Base-by-base conservation (phyloP, 441 rosid genomes). In the Corymbia citriodora region DNA sequence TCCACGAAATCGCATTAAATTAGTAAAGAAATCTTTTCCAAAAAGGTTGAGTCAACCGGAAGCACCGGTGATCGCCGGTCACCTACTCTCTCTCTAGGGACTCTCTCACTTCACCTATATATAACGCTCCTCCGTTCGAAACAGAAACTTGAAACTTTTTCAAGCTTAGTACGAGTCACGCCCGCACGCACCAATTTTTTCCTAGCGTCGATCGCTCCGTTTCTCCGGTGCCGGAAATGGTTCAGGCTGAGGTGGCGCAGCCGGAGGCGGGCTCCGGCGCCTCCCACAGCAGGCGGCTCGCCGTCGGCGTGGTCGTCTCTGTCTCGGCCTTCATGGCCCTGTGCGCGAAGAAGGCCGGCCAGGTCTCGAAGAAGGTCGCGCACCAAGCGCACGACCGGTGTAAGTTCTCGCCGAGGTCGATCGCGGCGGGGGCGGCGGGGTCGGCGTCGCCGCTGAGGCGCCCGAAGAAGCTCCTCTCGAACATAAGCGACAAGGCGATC, bases 321-420 rank as follows among this genome's bases (percentile, higher is more conserved):
- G 88, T 95, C 87, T 49, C 95, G 31, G 93, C 97, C 89, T 18
- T 96, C 59, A 89, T 94, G 94, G 90, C 94, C 88, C 89, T 91
- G 2, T 94, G 94, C 82, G 94, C 96, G 65, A 96, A 93, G 94
- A 94, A 92, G 65, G 96, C 96, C 31, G 87, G 90, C 59, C 92
- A 89, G 54, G 90, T 92, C 88, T 94, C 98, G 2, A 93, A 49
- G 82, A 93, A 93, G 95, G 92, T 92, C 72, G 7, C 16, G 57
- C 89, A 6, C 55, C 86, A 48, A 16, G n/a, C 31, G 68, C 89
- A 52, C 57, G 89, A 94, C 90, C 87, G 89, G 91, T 89, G 89
- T 5, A 87, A 27, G 89, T 31, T 25, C 29, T 14, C 25, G 19
- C 65, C 49, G 61, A 33, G 45, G 52, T 61, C 88, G 33, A 15